Evolutionary conservation across 768 basidiomycete species (phyloP), one percentile per base, ranked within the genome.

Genomic region (Xerocomellus amylosporus): DNA sequence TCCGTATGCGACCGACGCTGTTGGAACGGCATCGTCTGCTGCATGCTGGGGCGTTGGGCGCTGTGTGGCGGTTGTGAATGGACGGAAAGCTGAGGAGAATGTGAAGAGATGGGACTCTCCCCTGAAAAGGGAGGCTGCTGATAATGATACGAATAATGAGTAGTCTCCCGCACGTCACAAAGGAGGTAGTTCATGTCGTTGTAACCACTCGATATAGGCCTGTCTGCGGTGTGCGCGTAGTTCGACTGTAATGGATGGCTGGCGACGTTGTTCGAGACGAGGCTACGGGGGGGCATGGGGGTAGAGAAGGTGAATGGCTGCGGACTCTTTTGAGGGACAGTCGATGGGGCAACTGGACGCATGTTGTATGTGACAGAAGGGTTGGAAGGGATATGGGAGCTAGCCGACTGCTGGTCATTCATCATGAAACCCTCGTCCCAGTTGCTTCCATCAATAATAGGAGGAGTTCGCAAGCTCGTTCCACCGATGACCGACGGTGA

Each of bases 381-480:
- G 22, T 75, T 68, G 42, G 74, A 68, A 34, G 75, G 63, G 40
- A 76, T 58, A 28, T 78, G 75, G 4, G 70, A 60, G 24, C 42
- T 46, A 34, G 70, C 24, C 3, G 70, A 46, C 44, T 75, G 67
- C 37, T 77, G 75, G 49, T 82, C 81, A 36, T 72, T 72, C 65
- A 84, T 73, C 45, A 84, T 73, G 48, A 86, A 73, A 2, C 77
- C 70, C 31, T 85, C 79, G 41, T 82, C 78, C 86, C 86, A 87
- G 50, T 73, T 68, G 46, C 72, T 63, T 44, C 74, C 69, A 59
- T 82, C 81, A 47, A 80, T 77, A 50, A 79, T 77, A 37, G 79
- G 74, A 24, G 82, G 68, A 13, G 67, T 71, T n/a, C 70, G 70
- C 39, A 71, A 28, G 45, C 49, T 66, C 10, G 61, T 34, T 20